These are phyloP conservation scores for Massospora cicadina DNA, from an alignment of 371 early-diverging fungal species.

Conservation along the genomic window DNA sequence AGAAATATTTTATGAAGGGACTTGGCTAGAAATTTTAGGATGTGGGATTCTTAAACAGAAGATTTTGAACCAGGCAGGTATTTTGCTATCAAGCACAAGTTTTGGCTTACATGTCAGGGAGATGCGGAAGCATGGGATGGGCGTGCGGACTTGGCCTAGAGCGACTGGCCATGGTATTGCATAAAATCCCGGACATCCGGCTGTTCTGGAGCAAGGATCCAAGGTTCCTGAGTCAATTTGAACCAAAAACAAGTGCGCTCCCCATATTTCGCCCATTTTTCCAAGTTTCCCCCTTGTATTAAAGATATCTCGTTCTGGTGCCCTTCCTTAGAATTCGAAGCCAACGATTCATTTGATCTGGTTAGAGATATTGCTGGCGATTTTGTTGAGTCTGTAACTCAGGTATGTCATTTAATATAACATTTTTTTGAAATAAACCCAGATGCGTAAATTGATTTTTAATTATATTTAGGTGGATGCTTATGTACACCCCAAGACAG, in stretches of 20 bases:
- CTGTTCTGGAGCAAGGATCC: constrained; percentile 86
- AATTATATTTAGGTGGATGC: constrained; percentile 48
- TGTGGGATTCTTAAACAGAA: constrained; percentile 81
- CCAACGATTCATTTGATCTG: constrained; percentile 83
- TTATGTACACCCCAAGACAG: constrained; percentile 72
- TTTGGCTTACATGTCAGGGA: constrained; percentile 18
- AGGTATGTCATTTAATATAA: constrained; percentile 27
- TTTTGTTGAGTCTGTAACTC: constrained; percentile 68
- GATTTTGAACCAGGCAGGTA: constrained; percentile 57
- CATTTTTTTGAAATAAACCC: not conserved
- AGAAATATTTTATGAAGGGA: constrained; percentile 77
- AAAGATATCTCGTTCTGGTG: constrained; percentile 92
- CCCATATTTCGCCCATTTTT: constrained; percentile 54
- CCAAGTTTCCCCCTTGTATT: constrained; percentile 66
- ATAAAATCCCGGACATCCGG: constrained; percentile 89
- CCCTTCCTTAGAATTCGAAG: constrained; percentile 41
- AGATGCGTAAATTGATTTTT: not conserved
- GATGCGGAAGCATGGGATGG: constrained; percentile 72
- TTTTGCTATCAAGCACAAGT: not conserved
- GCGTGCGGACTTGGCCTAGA: constrained; percentile 95
- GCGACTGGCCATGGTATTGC: constrained; percentile 90
- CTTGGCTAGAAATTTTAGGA: constrained; percentile 92
- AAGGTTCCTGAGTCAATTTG: constrained; percentile 79
- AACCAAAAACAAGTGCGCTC: constrained; percentile 28
- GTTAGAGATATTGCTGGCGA: constrained; percentile 87